A percentile compares a stretch with the other conserved stretches of the same genome.
phyloP scores from a whole-genome alignment of 164 flowering plant species.

The Cinnamomum chago region DNA sequence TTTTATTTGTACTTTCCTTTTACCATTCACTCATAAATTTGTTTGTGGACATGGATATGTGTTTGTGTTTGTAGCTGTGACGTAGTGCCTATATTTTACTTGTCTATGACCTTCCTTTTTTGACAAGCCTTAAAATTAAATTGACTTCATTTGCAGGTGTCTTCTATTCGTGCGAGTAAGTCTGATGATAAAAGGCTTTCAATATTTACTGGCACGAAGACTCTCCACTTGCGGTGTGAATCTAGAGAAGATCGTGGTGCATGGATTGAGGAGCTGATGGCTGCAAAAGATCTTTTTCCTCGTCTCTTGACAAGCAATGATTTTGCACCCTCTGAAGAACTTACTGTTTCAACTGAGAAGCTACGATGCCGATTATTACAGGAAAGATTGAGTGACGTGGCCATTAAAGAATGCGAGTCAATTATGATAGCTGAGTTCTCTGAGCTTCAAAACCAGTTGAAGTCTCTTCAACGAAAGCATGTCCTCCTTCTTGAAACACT shows the following conservation, averaged over 20 bases:
- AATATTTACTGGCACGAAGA: slow-evolving; percentile 91
- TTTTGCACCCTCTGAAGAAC: slow-evolving; percentile 58
- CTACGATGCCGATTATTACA: slow-evolving; percentile 57
- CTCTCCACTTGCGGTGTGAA: slow-evolving; percentile 85
- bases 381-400: slow-evolving; percentile 67
- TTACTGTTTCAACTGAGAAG: slow-evolving; percentile 83
- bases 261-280: slow-evolving; percentile 82
- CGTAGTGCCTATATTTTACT: too few relatives aligned
- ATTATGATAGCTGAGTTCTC: slow-evolving; percentile 76
- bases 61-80: too few relatives aligned
- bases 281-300: slow-evolving; percentile 88
- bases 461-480: slow-evolving; percentile 71
- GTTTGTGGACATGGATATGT: too few relatives aligned
- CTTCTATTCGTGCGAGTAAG: slow-evolving; percentile 91
- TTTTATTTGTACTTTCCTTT: too few relatives aligned
- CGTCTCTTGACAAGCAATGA: slow-evolving; percentile 64
- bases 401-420: slow-evolving; percentile 80
- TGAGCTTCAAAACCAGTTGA: slow-evolving; percentile 65
- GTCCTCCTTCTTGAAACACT: slow-evolving; percentile 63
- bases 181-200: slow-evolving; percentile 95
- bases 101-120: too few relatives aligned
- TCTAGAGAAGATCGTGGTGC: slow-evolving; percentile 78
- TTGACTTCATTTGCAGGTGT: slow-evolving; percentile 52
- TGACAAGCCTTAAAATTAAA: too few relatives aligned
- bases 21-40: too few relatives aligned